Conservation (phyloP, 345 rosid species). For the Geranium rotundifolium region DNA sequence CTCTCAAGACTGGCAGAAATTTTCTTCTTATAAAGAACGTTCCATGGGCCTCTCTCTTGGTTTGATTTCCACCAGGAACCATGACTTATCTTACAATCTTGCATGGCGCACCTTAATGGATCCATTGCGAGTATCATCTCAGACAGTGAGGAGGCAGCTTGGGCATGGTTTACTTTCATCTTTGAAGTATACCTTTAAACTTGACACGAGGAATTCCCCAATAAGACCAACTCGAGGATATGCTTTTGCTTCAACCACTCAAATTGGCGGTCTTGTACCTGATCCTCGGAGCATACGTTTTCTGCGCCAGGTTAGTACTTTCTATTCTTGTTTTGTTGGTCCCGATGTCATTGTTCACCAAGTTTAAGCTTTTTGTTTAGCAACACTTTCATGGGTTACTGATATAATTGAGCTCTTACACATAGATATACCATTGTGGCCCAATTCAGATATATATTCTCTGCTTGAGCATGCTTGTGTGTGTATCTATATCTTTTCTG, state of each 20-base stretch:
- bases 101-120: conserved; percentile 73
- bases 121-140: conserved; percentile 60
- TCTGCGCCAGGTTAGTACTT: conserved; percentile 59
- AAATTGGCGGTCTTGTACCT: conserved; percentile 82
- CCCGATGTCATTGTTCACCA: conserved; percentile 1
- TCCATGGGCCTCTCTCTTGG: conserved; percentile 80
- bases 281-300: conserved; percentile 75
- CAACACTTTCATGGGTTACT: neutral
- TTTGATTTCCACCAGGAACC: conserved; percentile 49
- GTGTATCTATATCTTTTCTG: neutral
- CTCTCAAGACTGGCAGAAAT: conserved; percentile 78
- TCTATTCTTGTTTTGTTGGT: neutral
- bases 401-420: neutral
- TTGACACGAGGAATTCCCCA: conserved; percentile 65
- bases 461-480: neutral
- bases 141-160: conserved; percentile 71
- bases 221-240: conserved; percentile 78
- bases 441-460: neutral
- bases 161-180: conserved; percentile 75
- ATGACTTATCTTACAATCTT: conserved; percentile 62
- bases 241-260: conserved; percentile 66
- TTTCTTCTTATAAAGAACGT: conserved; percentile 75
- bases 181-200: conserved; percentile 59
- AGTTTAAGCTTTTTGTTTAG: neutral
- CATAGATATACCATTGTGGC: neutral